These are phyloP conservation scores for Parsonsia alboflavescens DNA, from an alignment of 257 asterid species.

Conservation along the genomic window DNA sequence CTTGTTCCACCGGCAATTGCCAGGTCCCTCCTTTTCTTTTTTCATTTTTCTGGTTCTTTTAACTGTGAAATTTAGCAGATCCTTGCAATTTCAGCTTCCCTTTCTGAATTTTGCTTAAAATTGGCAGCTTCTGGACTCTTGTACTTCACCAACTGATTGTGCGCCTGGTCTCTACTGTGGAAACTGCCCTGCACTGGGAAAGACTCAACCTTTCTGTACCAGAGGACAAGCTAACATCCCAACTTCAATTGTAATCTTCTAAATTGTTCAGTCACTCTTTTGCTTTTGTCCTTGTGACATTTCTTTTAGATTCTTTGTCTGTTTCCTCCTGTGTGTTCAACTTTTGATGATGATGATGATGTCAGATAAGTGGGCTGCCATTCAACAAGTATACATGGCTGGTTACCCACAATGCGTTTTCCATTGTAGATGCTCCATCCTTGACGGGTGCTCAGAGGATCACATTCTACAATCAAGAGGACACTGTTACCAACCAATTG, in stretches of 20 bases:
- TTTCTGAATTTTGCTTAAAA: conserved; percentile 24
- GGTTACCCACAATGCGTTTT: conserved; percentile 89
- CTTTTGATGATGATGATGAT: conserved; percentile 3
- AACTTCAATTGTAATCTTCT: conserved; percentile 53
- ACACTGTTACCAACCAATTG: conserved; percentile 84
- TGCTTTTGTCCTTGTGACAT: background rate
- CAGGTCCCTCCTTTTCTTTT: conserved; percentile 43
- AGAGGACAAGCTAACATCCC: conserved; percentile 83
- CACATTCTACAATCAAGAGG: conserved; percentile 95
- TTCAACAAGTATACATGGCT: conserved; percentile 95
- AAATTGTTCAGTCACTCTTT: background rate
- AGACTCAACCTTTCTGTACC: conserved; percentile 67
- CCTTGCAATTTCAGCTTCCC: conserved; percentile 17
- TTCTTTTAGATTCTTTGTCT: background rate
- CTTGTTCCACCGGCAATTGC: conserved; percentile 61
- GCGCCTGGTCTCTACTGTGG: conserved; percentile 85
- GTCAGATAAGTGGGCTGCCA: conserved; percentile 74
- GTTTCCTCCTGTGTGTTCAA: conserved; percentile 1
- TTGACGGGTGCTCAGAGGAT: conserved; percentile 70
- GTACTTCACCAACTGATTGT: conserved; percentile 69
- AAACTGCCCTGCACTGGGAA: conserved; percentile 69
- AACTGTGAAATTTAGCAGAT: conserved; percentile 16
- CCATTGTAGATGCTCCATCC: conserved; percentile 80
- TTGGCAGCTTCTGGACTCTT: conserved; percentile 66
- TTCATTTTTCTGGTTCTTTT: background rate